These are phyloP conservation scores for Globisporangium cylindrosporum DNA, from an alignment of 352 stramenopile species.

Conservation along the genomic window DNA sequence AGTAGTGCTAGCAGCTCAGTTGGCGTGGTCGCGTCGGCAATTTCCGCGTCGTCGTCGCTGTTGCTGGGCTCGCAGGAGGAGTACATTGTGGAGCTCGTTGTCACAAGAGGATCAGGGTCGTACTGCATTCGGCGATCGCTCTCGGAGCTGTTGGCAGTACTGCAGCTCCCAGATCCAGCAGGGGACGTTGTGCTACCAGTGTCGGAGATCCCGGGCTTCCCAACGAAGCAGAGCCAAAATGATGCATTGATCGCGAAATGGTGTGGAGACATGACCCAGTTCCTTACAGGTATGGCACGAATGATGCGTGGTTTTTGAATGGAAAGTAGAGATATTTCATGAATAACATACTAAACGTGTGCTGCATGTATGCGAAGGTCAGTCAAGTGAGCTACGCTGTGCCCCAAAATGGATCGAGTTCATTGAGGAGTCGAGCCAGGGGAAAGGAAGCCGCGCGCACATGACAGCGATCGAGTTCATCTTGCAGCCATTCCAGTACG, in stretches of 20 bases:
- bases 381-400: slow-evolving; percentile 25
- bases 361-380: slow-evolving; percentile 6
- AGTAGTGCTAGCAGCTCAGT: slow-evolving; percentile 15
- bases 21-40: slow-evolving; percentile 38
- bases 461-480: slow-evolving; percentile 87
- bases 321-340: background rate
- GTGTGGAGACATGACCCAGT: slow-evolving; percentile 62
- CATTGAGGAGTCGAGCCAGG: slow-evolving; percentile 43
- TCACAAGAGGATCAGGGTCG: slow-evolving; percentile 44
- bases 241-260: slow-evolving; percentile 61
- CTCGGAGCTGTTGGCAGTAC: slow-evolving; percentile 33
- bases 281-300: slow-evolving; percentile 31
- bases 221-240: slow-evolving; percentile 38
- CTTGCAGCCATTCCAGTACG: slow-evolving; percentile 70
- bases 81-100: slow-evolving; percentile 61
- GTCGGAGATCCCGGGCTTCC: slow-evolving; percentile 38
- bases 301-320: background rate
- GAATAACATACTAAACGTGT: background rate
- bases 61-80: slow-evolving; percentile 19
- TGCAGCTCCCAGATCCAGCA: slow-evolving; percentile 14
- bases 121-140: slow-evolving; percentile 57
- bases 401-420: slow-evolving; percentile 54
- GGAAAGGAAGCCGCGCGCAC: slow-evolving; percentile 45
- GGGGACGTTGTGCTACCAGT: background rate
- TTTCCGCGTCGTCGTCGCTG: slow-evolving; percentile 29